A percentile compares a stretch with the other conserved stretches of the same genome.
phyloP scores from a whole-genome alignment of 1,284 basidiomycete species.

The Testicularia cyperi region DNA sequence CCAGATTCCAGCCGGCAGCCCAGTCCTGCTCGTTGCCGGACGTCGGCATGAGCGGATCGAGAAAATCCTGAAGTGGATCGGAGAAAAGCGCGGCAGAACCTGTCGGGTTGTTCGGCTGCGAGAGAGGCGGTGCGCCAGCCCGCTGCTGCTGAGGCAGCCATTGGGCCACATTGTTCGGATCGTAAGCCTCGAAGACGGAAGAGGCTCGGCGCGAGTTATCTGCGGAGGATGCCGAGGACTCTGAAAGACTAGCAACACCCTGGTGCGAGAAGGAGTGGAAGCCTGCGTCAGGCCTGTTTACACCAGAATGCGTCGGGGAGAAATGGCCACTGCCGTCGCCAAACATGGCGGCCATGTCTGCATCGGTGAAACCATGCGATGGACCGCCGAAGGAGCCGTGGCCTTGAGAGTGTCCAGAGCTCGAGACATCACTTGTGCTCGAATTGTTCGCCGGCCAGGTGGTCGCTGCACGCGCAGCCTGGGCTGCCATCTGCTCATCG shows the following conservation, averaged over 20 bases:
- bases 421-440: conserved; percentile 11
- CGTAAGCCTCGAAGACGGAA: conserved; percentile 4
- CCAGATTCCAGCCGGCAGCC: conserved; percentile 32
- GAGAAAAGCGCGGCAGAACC: too few species aligned
- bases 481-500: conserved; percentile 8
- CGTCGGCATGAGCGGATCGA: conserved; percentile 14
- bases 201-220: conserved; percentile 1
- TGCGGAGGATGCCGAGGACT: neutral
- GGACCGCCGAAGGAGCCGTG: too few species aligned
- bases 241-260: neutral
- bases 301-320: too few species aligned
- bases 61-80: conserved; percentile 14
- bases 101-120: too few species aligned
- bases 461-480: conserved; percentile 3
- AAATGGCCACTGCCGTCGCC: neutral
- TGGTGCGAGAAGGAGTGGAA: neutral
- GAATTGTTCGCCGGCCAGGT: conserved; percentile 31
- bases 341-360: too few species aligned
- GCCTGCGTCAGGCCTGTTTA: too few species aligned
- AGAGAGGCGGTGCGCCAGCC: too few species aligned
- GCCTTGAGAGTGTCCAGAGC: conserved; percentile 3
- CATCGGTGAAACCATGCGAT: too few species aligned
- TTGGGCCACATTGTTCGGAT: too few species aligned
- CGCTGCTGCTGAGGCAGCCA: too few species aligned
- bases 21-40: conserved; percentile 10